Base-by-base conservation (phyloP, 2,329 filamentous ascomycete genomes). In the Mycocentrospora acerina region DNA sequence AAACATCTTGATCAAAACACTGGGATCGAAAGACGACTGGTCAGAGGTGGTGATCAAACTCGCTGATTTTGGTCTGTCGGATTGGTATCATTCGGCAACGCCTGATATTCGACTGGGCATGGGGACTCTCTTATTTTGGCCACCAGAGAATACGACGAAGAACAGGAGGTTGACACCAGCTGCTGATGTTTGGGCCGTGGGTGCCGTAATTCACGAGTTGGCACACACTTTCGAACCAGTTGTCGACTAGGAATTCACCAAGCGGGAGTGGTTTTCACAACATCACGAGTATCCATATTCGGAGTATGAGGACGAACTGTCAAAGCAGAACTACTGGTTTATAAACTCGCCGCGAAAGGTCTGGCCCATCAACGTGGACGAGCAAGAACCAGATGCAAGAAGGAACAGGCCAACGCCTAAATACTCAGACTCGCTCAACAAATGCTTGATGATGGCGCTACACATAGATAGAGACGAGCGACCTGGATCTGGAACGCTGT, bases 1-100 rank as follows among this genome's bases (percentile, higher is more conserved):
- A 62, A 95, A 96, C 56, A 95, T 97, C 18, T 71, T 97, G 6
- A 71, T 96, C 16, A 32, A 40, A 19, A 35, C 14, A 12, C 12
- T 54, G 6, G 51, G 46, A 4, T 6, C 10, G 10, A 48, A 42
- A 16, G 24, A 30, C 4, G 42, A 55, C 29, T 42, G 24, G 19
- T 46, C 48, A 0, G 22, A 19, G 2, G 31, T 59, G 13, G 19
- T 85, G 56, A 77, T 83, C 37, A 79, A 86, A 55, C 83, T 87
- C 46, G 81, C 80, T 48, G 81, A 86, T 46, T 86, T 85, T 66
- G 82, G 86, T 48, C 79, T 81, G 8, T 74, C 79, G 29, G 80
- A 77, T 5, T 80, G 80, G 43, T 79, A 81, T 33, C 83, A 59
- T 16, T 32, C 40, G 7, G 14, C 18, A 4, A 16, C 36, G n/a